Conservation (phyloP, 108 stramenopile species). For the Bacterosira constricta region DNA sequence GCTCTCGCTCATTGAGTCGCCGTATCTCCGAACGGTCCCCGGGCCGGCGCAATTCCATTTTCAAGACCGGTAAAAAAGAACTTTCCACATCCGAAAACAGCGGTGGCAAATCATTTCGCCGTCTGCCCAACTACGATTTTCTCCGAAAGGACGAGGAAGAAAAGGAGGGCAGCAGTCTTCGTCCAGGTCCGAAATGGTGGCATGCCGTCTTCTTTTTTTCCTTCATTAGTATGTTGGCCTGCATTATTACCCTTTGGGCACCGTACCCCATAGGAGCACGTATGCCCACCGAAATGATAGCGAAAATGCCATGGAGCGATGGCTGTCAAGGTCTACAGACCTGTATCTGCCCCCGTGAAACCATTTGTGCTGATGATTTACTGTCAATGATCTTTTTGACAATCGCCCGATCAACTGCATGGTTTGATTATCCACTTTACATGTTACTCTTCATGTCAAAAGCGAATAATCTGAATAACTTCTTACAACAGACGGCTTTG, state of each 20-base stretch:
- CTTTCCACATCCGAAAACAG: too few species aligned
- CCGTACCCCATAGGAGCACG: constrained; percentile 32
- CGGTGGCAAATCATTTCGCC: too few species aligned
- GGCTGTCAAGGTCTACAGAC: constrained; percentile 24
- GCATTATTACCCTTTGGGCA: constrained; percentile 25
- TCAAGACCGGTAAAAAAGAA: too few species aligned
- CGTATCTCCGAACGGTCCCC: too few species aligned
- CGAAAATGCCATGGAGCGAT: constrained; percentile 20
- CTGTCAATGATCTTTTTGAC: constrained; percentile 36
- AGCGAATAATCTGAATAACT: constrained; percentile 29
- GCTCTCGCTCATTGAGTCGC: too few species aligned
- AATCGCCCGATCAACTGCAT: constrained; percentile 20
- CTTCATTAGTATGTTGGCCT: constrained; percentile 8
- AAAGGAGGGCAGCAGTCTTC: not conserved
- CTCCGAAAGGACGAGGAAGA: constrained; percentile 10
- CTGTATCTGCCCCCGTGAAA: constrained; percentile 32
- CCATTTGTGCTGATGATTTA: constrained; percentile 29
- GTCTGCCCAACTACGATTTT: constrained; percentile 7
- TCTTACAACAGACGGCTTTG: constrained; percentile 6
- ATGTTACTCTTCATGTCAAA: constrained; percentile 33
- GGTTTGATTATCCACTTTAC: constrained; percentile 34
- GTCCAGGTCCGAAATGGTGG: constrained; percentile 12
- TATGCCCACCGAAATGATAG: constrained; percentile 15
- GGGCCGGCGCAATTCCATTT: too few species aligned
- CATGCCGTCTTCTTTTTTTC: constrained; percentile 26